Base-by-base conservation (phyloP, 768 basidiomycete species). In the Naganishia friedmannii region DNA sequence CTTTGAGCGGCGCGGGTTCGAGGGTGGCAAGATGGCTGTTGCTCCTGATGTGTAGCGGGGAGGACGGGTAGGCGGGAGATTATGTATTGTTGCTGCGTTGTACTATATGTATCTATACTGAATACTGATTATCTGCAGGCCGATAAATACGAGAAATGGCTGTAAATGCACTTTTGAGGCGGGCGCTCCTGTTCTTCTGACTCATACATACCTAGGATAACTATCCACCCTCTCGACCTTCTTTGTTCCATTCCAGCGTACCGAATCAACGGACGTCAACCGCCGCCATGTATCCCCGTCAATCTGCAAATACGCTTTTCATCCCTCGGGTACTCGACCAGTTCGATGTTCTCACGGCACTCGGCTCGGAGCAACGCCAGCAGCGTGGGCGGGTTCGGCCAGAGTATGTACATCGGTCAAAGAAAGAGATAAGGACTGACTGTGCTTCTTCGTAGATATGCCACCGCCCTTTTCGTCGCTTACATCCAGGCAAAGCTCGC, bases 1-100 rank as follows among this genome's bases (percentile, higher is more conserved):
- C 69, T 80, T 79, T 70, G 78, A 80, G 68, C 75, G 71, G 48
- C 74, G 68, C 63, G 78, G 77, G 3, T 80, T 77, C 75, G 57
- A 57, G 42, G 77, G 75, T 67, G 53, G 28, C 37, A 57, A 66
- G 65, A 6, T 54, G 46, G 65, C 65, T 3, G 46, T 51, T 21
- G 65, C 65, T 45, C 48, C 65, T 15, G 48, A 51, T 53, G 53
- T 53, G 65, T 66, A 66, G 19, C n/a, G 7, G 21, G 31, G 42
- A 32, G 32, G 65, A 19, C 21, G 51, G 23, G 7, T 9, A 21
- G 42, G 7, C 15, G 7, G 23, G n/a, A 34, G n/a, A n/a, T n/a
- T 28, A n/a, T 21, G 57, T 39, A 31, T 58, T 7, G 29, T 34
- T 17, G 32, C 10, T 15, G 37, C 17, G 32, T 58, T 58, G 57